phyloP scores from a whole-genome alignment of 495 filamentous ascomycete species.

The Penicillium angulare region DNA sequence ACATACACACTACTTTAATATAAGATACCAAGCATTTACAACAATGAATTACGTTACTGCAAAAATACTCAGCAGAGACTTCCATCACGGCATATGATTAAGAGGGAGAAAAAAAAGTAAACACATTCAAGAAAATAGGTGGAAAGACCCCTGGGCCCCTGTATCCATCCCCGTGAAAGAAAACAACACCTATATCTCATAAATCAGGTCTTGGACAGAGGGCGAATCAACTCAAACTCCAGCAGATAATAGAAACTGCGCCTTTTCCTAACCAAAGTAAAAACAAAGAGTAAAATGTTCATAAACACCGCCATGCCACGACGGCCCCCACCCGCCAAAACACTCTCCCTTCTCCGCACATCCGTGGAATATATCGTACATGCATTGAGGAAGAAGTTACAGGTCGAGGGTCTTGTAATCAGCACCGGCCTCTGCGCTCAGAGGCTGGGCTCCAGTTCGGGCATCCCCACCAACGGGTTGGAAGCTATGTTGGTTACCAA shows the following conservation, averaged over 20 bases:
- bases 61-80: conserved; percentile 1
- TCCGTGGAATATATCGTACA: conserved; percentile 27
- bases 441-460: conserved; percentile 56
- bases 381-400: conserved; percentile 29
- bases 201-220: conserved; percentile 6
- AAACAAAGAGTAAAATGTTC: conserved; percentile 21
- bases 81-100: conserved; percentile 27
- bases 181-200: conserved; percentile 7
- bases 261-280: conserved; percentile 31
- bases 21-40: not conserved
- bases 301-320: conserved; percentile 22
- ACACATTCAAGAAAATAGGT: conserved; percentile 20
- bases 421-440: conserved; percentile 59
- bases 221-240: conserved; percentile 27
- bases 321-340: conserved; percentile 3
- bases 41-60: not conserved
- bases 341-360: conserved; percentile 9
- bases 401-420: conserved; percentile 50
- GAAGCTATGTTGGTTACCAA: conserved; percentile 61
- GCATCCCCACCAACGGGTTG: conserved; percentile 43
- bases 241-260: conserved; percentile 24
- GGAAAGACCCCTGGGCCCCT: conserved; percentile 5
- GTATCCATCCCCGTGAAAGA: conserved; percentile 12
- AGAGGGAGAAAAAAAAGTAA: conserved; percentile 16
- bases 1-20: not conserved